Evolutionary conservation across 805 yeast genomes (phyloP), one percentile per base, ranked within the genome.

Genomic region (Candida nanaspora): DNA sequence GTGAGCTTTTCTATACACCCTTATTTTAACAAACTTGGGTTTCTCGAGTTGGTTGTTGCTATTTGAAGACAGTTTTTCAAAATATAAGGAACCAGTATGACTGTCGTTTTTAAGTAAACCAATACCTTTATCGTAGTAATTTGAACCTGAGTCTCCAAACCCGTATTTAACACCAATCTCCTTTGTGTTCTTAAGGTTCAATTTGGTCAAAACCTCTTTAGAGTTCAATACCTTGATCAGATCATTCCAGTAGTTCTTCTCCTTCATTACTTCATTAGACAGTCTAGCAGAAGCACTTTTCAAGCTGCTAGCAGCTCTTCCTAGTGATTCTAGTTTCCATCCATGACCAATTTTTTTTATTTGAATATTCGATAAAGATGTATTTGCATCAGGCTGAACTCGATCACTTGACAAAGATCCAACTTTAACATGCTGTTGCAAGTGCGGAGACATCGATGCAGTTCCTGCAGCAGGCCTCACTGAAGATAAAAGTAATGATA

Each of bases 131-230:
- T 86, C 89, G 41, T 61, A 62, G 52, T 77, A 86, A 18, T 68
- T 74, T 1, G 95, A 85, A 0, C 98, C 98, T 0, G 95, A 79
- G 59, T 89, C 97, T 15, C 83, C 89, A 63, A 76, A 91, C 0
- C 98, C 98, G 55, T 84, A 93, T 51, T 85, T 86, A 29, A 91
- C 82, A 4, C 91, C 94, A 33, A 89, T 70, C 2, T 70, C 65
- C 42, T 64, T 65, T 9, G 77, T 74, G 8, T 40, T 68, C 7
- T 78, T 79, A 41, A 76, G 80, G 40, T 79, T 70, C 21, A 81
- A 69, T 49, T 83, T 85, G 52, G 82, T 80, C 11, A 89, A 58
- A 1, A 80, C 78, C 53, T 86, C 95, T 42, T 72, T 66, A 4
- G 64, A 58, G 37, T 66, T 53, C 14, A 73, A 72, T 4, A 72